Base-by-base conservation (phyloP, 2,329 filamentous ascomycete genomes). In the Cucurbitaria berberidis region DNA sequence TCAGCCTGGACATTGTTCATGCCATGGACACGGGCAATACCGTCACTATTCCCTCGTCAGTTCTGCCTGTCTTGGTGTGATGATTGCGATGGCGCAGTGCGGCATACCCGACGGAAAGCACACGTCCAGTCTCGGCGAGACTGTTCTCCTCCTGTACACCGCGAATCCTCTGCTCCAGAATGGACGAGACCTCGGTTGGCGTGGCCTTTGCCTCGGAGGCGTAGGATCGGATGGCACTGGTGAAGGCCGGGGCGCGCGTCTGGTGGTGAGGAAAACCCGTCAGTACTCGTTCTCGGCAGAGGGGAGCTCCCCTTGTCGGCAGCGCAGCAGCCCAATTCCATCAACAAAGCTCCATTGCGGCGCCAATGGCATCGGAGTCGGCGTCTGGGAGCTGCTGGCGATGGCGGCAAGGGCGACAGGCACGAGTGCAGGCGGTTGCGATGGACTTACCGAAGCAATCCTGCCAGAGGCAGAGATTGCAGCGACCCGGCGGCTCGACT, bases 1-100 rank as follows among this genome's bases (percentile, higher is more conserved):
- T 99, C 95, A 74, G 95, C 93, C 87, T 99, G 95, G 83, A 99
- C 95, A 81, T 99, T 99, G 90, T 87, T 91, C 91, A 99, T 93
- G 79, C 95, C 95, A 82, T 99, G 93, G 73, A 99, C 93, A 93
- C 95, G 93, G 80, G 95, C 95, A 78, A 99, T 99, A 96, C 95
- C 95, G 85, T 99, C 95, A 95, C 95, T 98, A 73, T 80, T 53
- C 51, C 55, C 51, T 60, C 60, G 69, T 78, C 62, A 77, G 74
- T 60, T 57, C 57, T 53, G 43, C 48, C 52, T 48, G 49, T 59
- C 49, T 13, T 53, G 54, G 52, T 55, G 48, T 53, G 62, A 68
- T 57, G 60, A 55, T 58, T 60, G 64, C 68, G 58, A 63, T 61
- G 63, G 64, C 67, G 67, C 63, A 57, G 63, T 62, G 52, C 69